phyloP scores from a whole-genome alignment of 2,329 filamentous ascomycete genomes.

The Berkeleyomyces basicola region DNA sequence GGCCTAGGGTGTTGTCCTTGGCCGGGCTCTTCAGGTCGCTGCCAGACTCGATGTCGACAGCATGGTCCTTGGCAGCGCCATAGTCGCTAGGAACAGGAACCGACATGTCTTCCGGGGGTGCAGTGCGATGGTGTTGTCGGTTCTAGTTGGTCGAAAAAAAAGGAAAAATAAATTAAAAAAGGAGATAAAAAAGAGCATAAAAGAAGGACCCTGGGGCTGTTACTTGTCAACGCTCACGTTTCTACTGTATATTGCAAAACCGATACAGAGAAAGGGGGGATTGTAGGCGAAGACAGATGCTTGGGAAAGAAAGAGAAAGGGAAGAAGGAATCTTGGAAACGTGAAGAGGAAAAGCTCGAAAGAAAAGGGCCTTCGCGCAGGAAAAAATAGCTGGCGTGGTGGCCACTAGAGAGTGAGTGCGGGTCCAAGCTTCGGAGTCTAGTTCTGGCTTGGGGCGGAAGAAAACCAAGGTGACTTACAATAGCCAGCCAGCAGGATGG shows the following conservation, averaged over 20 bases:
- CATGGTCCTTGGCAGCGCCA: not conserved
- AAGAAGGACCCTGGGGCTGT: not conserved
- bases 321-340: slow-evolving; percentile 1
- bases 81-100: not conserved
- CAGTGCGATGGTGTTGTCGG: not conserved
- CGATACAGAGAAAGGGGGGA: slow-evolving; percentile 10
- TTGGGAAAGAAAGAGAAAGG: slow-evolving; percentile 1
- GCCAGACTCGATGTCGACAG: slow-evolving; percentile 5
- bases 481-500: not conserved
- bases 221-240: slow-evolving; percentile 1
- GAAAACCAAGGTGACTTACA: not conserved
- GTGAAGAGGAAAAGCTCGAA: not conserved
- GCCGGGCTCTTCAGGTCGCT: not conserved
- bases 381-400: not conserved
- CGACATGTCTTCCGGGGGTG: not conserved
- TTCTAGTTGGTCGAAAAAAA: not conserved
- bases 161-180: not conserved
- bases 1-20: slow-evolving; percentile 4
- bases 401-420: not conserved
- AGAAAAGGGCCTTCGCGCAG: not conserved
- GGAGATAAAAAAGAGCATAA: not conserved
- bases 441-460: not conserved
- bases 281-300: slow-evolving; percentile 5
- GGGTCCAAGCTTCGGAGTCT: not conserved
- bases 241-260: slow-evolving; percentile 13